Conservation (phyloP, 2,329 filamentous ascomycete species). For the Colletotrichum chrysophilum region DNA sequence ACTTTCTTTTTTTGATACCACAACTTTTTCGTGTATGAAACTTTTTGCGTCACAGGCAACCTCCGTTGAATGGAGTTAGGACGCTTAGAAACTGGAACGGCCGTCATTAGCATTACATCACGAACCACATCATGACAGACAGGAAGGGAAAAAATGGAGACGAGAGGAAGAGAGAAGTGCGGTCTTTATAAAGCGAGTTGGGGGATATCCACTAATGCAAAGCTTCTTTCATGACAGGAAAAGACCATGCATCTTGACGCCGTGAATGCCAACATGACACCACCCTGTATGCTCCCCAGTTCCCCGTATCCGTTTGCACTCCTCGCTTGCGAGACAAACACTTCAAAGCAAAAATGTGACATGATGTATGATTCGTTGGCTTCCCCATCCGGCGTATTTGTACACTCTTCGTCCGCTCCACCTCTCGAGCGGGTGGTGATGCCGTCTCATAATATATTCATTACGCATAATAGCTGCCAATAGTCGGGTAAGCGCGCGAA, state of each 20-base stretch:
- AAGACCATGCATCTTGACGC: not conserved
- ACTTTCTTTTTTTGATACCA: not conserved
- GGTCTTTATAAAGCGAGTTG: constrained; percentile 1
- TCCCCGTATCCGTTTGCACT: not conserved
- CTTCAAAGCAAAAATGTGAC: not conserved
- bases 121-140: not conserved
- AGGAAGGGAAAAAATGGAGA: not conserved
- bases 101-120: not conserved
- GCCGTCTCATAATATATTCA: not conserved
- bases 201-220: constrained; percentile 18
- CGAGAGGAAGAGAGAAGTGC: not conserved
- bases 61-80: not conserved
- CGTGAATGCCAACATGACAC: not conserved
- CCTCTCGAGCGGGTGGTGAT: not conserved
- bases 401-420: not conserved
- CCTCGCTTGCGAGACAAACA: not conserved
- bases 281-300: not conserved
- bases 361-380: not conserved
- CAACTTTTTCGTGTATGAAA: not conserved
- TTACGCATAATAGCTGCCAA: not conserved
- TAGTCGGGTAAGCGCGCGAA: not conserved
- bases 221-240: not conserved
- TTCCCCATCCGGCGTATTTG: not conserved
- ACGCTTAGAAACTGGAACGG: not conserved
- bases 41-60: not conserved